Evolutionary conservation across 2,329 filamentous ascomycete genomes (phyloP).

Genomic region (Coniosporium tulheliwenetii): DNA sequence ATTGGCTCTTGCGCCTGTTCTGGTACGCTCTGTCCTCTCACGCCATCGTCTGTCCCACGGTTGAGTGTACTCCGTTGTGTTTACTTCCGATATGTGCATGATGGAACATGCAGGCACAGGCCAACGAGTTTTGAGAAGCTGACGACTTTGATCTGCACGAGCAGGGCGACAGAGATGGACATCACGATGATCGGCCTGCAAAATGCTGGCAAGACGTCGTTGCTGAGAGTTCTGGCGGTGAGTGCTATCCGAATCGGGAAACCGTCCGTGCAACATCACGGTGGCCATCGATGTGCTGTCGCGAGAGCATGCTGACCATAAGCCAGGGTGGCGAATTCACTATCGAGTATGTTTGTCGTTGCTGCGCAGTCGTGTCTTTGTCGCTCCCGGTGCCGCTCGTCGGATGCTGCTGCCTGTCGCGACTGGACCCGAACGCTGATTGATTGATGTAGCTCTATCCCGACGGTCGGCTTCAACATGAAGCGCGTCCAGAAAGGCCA

Average conservation of each 20-base stretch:
- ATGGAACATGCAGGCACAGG: neutral
- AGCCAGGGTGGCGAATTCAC: no score
- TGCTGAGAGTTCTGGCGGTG: conserved; percentile 89
- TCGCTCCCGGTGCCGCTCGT: no score
- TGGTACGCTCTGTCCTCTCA: conserved; percentile 47
- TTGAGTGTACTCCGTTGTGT: neutral
- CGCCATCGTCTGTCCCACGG: neutral
- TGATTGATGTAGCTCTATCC: conserved; percentile 59
- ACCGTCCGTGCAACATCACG: no score
- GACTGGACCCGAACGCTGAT: no score
- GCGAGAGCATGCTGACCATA: no score
- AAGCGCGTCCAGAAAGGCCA: conserved; percentile 95
- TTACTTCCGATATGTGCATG: neutral
- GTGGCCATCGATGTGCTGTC: no score
- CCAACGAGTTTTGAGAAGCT: conserved; percentile 2
- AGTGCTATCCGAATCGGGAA: conserved; percentile 24
- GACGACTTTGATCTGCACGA: conserved; percentile 8
- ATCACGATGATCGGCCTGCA: conserved; percentile 98
- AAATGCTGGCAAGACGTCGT: conserved; percentile 93
- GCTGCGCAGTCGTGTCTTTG: no score
- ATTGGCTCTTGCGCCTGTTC: conserved; percentile 95
- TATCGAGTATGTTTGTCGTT: no score
- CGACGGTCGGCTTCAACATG: conserved; percentile 98
- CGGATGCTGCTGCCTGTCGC: no score
- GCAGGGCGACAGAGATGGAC: conserved; percentile 97